Percentiles rank a stretch among this genome's conserved stretches.
Conservation (phyloP, 768 basidiomycete genomes). For the Podaxis sp. region DNA sequence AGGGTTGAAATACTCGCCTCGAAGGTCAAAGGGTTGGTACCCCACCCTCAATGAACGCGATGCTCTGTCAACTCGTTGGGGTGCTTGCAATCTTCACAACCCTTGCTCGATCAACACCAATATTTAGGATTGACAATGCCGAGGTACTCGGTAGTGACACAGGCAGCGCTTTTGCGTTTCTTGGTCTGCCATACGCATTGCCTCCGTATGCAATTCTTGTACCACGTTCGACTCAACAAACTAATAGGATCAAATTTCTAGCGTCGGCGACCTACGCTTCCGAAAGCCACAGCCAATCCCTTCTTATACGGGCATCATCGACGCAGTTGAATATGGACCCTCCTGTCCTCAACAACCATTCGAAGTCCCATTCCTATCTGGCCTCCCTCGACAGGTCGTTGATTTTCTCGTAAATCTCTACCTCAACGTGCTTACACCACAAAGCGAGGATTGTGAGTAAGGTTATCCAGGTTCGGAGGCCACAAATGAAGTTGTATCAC, state of each 20-base stretch:
- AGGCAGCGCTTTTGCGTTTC: constrained; percentile 35
- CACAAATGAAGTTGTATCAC: background rate
- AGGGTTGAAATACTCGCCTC: too few species aligned
- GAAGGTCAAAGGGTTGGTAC: too few species aligned
- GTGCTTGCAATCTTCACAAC: too few species aligned
- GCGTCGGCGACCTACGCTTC: constrained; percentile 38
- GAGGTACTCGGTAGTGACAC: background rate
- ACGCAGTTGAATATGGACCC: constrained; percentile 40
- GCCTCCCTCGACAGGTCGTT: constrained; percentile 32
- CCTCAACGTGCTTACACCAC: constrained; percentile 27
- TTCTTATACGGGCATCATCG: constrained; percentile 33
- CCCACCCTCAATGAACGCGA: too few species aligned
- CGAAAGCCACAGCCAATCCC: constrained; percentile 39
- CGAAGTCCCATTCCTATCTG: constrained; percentile 31
- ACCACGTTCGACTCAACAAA: background rate
- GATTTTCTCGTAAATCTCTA: constrained; percentile 33
- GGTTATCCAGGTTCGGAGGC: background rate
- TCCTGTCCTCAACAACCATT: constrained; percentile 48
- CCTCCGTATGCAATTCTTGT: constrained; percentile 43
- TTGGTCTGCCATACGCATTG: constrained; percentile 55
- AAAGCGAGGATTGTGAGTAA: constrained; percentile 46
- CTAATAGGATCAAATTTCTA: constrained; percentile 14
- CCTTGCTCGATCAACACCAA: too few species aligned
- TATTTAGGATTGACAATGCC: background rate
- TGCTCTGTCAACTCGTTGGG: too few species aligned